Base-by-base conservation (phyloP, 1,139 yeast genomes). In the Pichia sp. region DNA sequence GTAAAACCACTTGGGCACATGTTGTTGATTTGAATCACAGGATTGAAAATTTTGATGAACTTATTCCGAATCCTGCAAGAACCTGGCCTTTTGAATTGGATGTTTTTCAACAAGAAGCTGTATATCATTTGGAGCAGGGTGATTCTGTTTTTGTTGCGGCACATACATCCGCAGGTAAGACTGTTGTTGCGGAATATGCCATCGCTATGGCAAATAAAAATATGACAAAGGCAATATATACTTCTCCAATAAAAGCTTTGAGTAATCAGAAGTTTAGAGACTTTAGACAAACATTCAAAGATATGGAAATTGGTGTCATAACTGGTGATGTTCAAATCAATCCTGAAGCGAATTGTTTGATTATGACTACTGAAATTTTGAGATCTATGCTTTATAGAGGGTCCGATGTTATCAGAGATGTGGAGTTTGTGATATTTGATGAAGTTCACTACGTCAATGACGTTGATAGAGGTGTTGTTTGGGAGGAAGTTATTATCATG, bases 261-360 rank as follows among this genome's bases (percentile, higher is more conserved):
- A 47, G 52, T 34, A 52, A 52, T 63, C 99, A 91, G 64, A 91
- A 91, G 59, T 91, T 86, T 58, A 75, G 99, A 66, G 99, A 91
- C 60, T 72, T 93, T 47, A 71, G 80, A 46, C 94, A 91, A 4
- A 53, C 57, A 7, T 59, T 59, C 38, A 94, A 86, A 51, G 91
- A 89, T 61, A 93, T 93, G 9, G 97, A 91, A 59, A 97, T 91
- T 34, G 98, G 99, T 38, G 75, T 91, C 49, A 84, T 91, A 62
- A 91, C 99, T 0, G 99, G 99, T 58, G 99, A 91, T 68, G 97
- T 93, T 22, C 95, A 91, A 50, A 89, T 93, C 47, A 93, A 93
- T 55, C 95, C 98, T 0, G 97, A 91, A 48, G 98, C 97, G 0
- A 84, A 88, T 49, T 93, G 98, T 62, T 68, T 91, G 52, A 91